Percentiles rank a stretch among this genome's conserved stretches.
These are phyloP conservation scores for Penicillium malachiteum DNA, from an alignment of 495 filamentous ascomycete genomes.

Conservation along the genomic window DNA sequence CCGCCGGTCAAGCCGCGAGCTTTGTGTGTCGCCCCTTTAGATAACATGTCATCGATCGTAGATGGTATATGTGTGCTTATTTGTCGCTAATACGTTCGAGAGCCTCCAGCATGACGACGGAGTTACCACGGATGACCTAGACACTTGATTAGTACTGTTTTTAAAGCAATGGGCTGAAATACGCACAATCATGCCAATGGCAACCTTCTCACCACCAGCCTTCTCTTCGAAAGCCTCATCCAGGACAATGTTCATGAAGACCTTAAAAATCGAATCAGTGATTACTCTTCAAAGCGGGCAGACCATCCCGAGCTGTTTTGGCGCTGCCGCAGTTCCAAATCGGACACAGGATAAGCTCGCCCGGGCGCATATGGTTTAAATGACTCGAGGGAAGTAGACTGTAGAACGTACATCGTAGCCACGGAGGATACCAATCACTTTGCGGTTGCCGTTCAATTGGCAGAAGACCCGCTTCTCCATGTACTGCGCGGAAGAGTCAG, in stretches of 20 bases:
- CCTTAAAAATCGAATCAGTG: slow-evolving; percentile 50
- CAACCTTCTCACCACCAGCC: slow-evolving; percentile 83
- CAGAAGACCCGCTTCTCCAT: slow-evolving; percentile 99
- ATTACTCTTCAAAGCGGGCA: background rate
- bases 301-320: background rate
- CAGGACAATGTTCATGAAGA: slow-evolving; percentile 97
- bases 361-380: background rate
- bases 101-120: slow-evolving; percentile 91
- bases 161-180: background rate
- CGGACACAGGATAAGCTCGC: background rate
- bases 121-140: slow-evolving; percentile 84
- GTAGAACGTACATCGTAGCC: slow-evolving; percentile 82
- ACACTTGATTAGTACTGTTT: slow-evolving; percentile 5
- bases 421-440: slow-evolving; percentile 89
- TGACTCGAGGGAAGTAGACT: background rate
- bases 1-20: slow-evolving; percentile 13
- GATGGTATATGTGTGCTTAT: slow-evolving; percentile 24
- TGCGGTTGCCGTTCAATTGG: slow-evolving; percentile 94
- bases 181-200: slow-evolving; percentile 89
- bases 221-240: slow-evolving; percentile 98
- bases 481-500: slow-evolving; percentile 62
- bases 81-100: slow-evolving; percentile 59
- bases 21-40: slow-evolving; percentile 15
- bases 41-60: slow-evolving; percentile 21
- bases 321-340: background rate